phyloP scores from a whole-genome alignment of 1,284 basidiomycete genomes.

The Malassezia restricta region DNA sequence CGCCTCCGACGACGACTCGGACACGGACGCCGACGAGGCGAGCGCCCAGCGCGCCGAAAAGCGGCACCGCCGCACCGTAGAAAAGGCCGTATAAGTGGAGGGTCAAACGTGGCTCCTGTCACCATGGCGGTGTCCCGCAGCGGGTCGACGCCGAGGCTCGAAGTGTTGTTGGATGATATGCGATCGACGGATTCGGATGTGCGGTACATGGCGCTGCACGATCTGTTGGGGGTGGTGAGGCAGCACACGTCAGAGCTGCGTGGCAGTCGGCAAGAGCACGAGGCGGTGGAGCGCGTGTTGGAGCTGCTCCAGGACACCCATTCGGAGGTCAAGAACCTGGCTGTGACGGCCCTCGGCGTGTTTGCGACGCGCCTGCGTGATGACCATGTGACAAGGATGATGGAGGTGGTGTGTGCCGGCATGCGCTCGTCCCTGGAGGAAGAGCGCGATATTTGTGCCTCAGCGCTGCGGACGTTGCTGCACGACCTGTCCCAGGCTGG shows the following conservation, averaged over 20 bases:
- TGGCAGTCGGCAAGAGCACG: too few relatives aligned
- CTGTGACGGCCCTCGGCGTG: slow-evolving; percentile 77
- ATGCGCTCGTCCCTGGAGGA: slow-evolving; percentile 75
- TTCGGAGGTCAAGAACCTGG: slow-evolving; percentile 94
- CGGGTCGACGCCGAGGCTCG: slow-evolving; percentile 18
- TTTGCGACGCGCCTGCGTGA: slow-evolving; percentile 75
- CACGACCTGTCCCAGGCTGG: not conserved
- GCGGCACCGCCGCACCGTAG: slow-evolving; percentile 2
- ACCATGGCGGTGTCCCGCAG: slow-evolving; percentile 1
- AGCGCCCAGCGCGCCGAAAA: not conserved
- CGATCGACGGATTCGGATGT: slow-evolving; percentile 40
- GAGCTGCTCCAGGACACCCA: slow-evolving; percentile 80
- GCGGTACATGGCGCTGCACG: slow-evolving; percentile 41
- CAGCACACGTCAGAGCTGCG: too few relatives aligned
- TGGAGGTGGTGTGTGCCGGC: slow-evolving; percentile 74
- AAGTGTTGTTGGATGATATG: slow-evolving; percentile 18
- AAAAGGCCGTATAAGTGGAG: not conserved
- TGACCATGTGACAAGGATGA: slow-evolving; percentile 66
- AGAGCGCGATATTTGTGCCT: slow-evolving; percentile 77
- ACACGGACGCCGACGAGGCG: not conserved
- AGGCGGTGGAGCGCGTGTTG: slow-evolving; percentile 59
- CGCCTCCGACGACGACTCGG: not conserved
- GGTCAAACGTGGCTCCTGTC: not conserved
- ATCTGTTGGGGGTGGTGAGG: slow-evolving; percentile 17
- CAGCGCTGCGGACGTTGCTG: slow-evolving; percentile 4